Base-by-base conservation (phyloP, 768 basidiomycete species). In the Leccinum incarnatum region DNA sequence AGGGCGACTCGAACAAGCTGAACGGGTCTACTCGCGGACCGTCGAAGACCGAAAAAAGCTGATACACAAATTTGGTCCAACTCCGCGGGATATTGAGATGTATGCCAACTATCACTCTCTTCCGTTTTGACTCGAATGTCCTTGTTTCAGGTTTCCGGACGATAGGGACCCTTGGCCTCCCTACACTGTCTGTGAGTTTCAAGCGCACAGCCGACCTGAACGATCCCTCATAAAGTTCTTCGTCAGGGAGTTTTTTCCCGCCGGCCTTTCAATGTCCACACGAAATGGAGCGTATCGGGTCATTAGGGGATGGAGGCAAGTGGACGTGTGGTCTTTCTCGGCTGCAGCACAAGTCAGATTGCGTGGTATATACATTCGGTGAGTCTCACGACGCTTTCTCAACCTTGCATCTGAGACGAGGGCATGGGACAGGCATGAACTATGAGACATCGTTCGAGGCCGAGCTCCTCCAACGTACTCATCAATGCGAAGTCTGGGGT, bases 271-370 rank as follows among this genome's bases (percentile, higher is more conserved):
- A 74, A 30, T 79, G 80, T 64, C 78, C 80, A 21, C 78, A 79
- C 58, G 71, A 76, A 53, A 52, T 74, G 12, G 74, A 79, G 60
- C 78, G 78, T 21, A 57, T 79, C 53, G 78, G 78, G 42, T 75
- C 78, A 14, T 71, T 88, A 9, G 85, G 85, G 17, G 86, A 87
- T 66, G 86, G 87, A 14, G 86, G 87, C 14, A 88, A 88, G 72
- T 88, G 84, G 83, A 77, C 85, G 15, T 88, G 87, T 64, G 87
- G 87, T 2, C 65, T 87, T 25, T 82, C 81, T 23, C 76, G 81
- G 3, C 71, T 88, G 5, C 73, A 74, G 54, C 73, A 79, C 53
- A 86, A 86, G 69, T 71, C 70, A 21, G 75, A 82, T 50, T 87
- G 86, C 64, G 69, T 86, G 50, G 72, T 88, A 54, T 88, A 88